Conservation (phyloP, 306 rosid species). For the Fragaria vesca region DNA sequence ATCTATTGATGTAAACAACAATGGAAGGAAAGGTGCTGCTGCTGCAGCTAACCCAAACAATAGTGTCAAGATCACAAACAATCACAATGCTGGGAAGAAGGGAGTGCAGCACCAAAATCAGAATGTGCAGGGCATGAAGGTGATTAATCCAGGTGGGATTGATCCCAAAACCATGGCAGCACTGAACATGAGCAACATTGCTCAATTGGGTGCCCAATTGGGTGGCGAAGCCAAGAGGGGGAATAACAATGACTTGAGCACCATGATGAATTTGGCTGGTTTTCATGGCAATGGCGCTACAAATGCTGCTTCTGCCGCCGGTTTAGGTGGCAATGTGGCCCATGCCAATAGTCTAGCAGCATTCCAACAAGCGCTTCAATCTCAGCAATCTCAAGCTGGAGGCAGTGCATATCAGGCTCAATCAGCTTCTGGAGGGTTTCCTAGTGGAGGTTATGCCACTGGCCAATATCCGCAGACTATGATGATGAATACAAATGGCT, state of each 20-base stretch:
- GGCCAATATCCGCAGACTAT: conserved; percentile 57
- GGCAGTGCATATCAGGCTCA: neutral
- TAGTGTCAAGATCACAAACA: conserved; percentile 37
- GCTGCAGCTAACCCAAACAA: conserved; percentile 36
- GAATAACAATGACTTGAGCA: conserved; percentile 45
- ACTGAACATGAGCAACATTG: conserved; percentile 48
- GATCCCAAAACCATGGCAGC: conserved; percentile 71
- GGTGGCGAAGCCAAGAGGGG: conserved; percentile 48
- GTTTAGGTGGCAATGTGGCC: conserved; percentile 39
- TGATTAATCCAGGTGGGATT: conserved; percentile 28
- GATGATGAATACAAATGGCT: conserved; percentile 60
- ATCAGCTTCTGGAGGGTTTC: conserved; percentile 34
- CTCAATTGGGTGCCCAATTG: conserved; percentile 46
- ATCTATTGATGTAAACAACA: conserved; percentile 46
- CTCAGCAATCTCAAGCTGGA: conserved; percentile 38
- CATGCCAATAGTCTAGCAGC: conserved; percentile 43
- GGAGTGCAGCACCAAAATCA: conserved; percentile 32
- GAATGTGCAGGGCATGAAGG: conserved; percentile 43
- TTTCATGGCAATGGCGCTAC: conserved; percentile 47
- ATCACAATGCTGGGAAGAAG: conserved; percentile 45
- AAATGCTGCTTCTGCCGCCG: conserved; percentile 33
- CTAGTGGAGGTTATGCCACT: conserved; percentile 38
- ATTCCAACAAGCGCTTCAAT: conserved; percentile 33
- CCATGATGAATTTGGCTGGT: conserved; percentile 79
- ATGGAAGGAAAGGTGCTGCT: conserved; percentile 37